Evolutionary conservation across 2,329 filamentous ascomycete genomes (phyloP), one percentile per base, ranked within the genome.

Genomic region (Fusarium subglutinans): DNA sequence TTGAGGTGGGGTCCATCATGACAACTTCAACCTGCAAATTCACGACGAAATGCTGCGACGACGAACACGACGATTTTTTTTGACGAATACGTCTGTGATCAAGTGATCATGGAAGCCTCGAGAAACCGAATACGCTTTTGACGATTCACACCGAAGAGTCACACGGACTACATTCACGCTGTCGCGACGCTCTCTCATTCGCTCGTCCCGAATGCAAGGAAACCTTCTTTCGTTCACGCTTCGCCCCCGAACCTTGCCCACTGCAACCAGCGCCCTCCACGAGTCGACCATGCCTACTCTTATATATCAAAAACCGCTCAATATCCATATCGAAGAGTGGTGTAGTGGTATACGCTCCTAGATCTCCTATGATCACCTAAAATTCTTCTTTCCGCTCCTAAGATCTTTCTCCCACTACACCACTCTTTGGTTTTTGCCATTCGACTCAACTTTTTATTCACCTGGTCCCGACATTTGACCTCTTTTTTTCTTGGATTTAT

Each of bases 1-100:
- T 33, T 38, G 50, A 38, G 43, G 66, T 50, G 66, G 66, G 67
- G 67, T 66, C 22, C 30, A 53, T 60, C 45, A 33, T 53, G 18
- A 66, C 8, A 43, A 70, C 47, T 28, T 70, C 41, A 8, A 30
- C 30, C 13, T 59, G 4, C n/a, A 14, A 43, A 35, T n/a, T 45
- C n/a, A 54, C 20, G 26, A 41, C 28, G 28, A 44, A 33, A 35
- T 43, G 37, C 47, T 63, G 22, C 67, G 33, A 30, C 30, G n/a
- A 44, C n/a, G 7, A 28, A 22, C 15, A 44, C 5, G 47, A 45
- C 45, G n/a, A 54, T 4, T n/a, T 11, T 6, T 11, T 33, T 18
- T 12, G 11, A 24, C 5, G 13, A 4, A 6, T 13, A 5, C 9
- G 3, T 33, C 10, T 22, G 18, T 43, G 33, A 66, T 66, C 53